Evolutionary conservation across 306 rosid species (phyloP), one percentile per base, ranked within the genome.

Genomic region (Betula pendula): DNA sequence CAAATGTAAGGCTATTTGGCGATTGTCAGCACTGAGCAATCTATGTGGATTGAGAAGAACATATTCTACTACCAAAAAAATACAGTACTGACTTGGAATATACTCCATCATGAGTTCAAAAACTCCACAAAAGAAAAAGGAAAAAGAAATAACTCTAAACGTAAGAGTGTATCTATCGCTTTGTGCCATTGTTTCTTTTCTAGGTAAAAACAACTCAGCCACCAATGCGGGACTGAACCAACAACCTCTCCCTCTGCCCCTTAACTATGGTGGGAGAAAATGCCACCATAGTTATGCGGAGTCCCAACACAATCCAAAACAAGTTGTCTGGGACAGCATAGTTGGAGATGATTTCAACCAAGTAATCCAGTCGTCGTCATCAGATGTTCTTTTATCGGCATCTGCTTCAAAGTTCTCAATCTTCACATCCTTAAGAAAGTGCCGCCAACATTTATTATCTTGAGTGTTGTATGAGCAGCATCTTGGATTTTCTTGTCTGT

Each of bases 371-470:
- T 17, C n/a, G n/a, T n/a, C n/a, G n/a, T n/a, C n/a, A n/a, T n/a
- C 10, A 42, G 29, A 49, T 14, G 70, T 72, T 38, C 22, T 24
- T 67, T 66, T 15, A 20, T 52, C 56, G 14, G 44, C 55, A 66
- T 14, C 35, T 13, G 53, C 74, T 77, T 79, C 67, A 38, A 69
- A 24, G 77, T 81, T 77, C 81, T 82, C 74, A 75, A 60, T 22
- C 84, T 87, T 58, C 56, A 73, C 38, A 20, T 80, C 82, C 83
- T 75, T 77, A 84, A 90, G 70, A 59, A 74, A 86, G 83, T 90
- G 92, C 55, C 84, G 79, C 92, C 96, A 86, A 77, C 92, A 88
- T 83, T 77, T 90, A 14, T 81, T 88, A 71, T 25, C 71, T 24
- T 31, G 24, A 71, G 69, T 14, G 50, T 67, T 86, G 60, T 84